phyloP scores from a whole-genome alignment of 805 yeast species.

The Yamadazyma paraphyllophila region DNA sequence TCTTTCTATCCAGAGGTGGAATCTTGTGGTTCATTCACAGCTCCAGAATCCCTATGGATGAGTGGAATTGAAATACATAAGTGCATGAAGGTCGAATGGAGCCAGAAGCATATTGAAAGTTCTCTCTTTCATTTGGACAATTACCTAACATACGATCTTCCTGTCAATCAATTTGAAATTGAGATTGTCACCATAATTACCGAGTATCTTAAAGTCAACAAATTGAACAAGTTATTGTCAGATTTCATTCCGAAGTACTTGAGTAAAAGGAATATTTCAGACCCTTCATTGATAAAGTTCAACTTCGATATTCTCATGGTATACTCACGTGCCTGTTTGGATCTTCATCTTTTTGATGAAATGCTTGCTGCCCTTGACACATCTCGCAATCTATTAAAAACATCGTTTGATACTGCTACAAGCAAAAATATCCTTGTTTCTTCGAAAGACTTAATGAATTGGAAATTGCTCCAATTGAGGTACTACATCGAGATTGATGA shows the following conservation, averaged over 20 bases:
- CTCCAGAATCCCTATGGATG: slow-evolving; percentile 11
- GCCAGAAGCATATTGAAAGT: slow-evolving; percentile 11
- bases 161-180: slow-evolving; percentile 21
- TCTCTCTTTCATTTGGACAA: slow-evolving; percentile 15
- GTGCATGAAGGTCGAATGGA: slow-evolving; percentile 21
- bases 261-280: background rate
- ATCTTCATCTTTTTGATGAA: background rate
- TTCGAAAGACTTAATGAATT: slow-evolving; percentile 17
- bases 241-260: background rate
- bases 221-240: background rate
- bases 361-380: background rate
- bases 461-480: slow-evolving; percentile 32
- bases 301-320: slow-evolving; percentile 2
- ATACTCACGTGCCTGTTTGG: background rate
- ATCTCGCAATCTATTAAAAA: slow-evolving; percentile 4
- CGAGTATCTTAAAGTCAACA: slow-evolving; percentile 26
- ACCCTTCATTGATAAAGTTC: background rate
- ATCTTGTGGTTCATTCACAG: background rate
- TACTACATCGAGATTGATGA: slow-evolving; percentile 21
- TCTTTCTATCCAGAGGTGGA: slow-evolving; percentile 3
- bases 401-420: background rate
- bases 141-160: slow-evolving; percentile 7
- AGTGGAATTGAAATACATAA: slow-evolving; percentile 24
- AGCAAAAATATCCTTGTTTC: background rate
- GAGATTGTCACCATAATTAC: slow-evolving; percentile 24